These are phyloP conservation scores for Tetrahymena elliotti DNA, from an alignment of 73 alveolate species.

Conservation along the genomic window DNA sequence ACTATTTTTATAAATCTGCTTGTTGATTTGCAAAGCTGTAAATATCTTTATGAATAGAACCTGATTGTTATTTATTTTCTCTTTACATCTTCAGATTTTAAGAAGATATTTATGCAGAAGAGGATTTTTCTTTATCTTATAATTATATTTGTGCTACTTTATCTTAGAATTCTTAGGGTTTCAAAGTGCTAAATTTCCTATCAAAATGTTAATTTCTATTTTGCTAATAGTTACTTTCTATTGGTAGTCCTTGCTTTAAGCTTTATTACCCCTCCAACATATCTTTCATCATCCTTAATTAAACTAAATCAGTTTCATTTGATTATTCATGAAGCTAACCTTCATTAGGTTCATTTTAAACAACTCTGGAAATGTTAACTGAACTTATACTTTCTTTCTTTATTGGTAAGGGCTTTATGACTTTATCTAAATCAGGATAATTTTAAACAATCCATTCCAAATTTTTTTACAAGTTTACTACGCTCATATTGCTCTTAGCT, in stretches of 20 bases:
- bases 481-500: not conserved
- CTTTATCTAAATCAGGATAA: not conserved
- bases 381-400: not conserved
- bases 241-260: not conserved
- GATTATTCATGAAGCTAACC: not conserved
- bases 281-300: not conserved
- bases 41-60: not conserved
- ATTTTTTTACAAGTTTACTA: not conserved
- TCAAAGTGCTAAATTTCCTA: not conserved
- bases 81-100: not conserved
- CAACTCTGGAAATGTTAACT: not conserved
- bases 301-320: not conserved
- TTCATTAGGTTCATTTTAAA: not conserved
- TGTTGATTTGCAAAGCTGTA: not conserved
- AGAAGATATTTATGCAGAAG: not conserved
- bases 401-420: not conserved
- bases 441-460: not conserved
- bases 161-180: not conserved
- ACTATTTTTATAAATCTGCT: not conserved
- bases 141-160: not conserved
- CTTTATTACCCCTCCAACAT: not conserved
- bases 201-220: not conserved
- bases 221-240: not conserved
- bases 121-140: not conserved
- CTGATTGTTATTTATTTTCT: not conserved